Conservation (phyloP, 2,329 filamentous ascomycete species). For the Byssothecium circinans region DNA sequence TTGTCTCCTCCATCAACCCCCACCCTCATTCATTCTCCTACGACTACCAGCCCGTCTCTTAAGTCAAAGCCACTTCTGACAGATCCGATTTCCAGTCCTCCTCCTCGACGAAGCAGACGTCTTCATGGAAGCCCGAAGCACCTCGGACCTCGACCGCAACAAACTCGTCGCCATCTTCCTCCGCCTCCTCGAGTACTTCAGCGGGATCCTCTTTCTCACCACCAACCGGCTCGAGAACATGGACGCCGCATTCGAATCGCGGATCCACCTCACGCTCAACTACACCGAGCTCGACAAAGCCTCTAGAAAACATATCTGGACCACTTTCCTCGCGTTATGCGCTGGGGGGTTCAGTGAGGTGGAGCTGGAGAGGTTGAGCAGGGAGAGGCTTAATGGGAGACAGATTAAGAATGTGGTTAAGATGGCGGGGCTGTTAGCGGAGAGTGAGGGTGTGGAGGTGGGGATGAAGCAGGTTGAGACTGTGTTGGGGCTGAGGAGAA, state of each 20-base stretch:
- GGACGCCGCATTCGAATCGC: conserved; percentile 50
- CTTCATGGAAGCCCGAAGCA: conserved; percentile 59
- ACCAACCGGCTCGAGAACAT: conserved; percentile 66
- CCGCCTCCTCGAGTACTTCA: conserved; percentile 82
- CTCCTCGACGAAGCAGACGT: conserved; percentile 74
- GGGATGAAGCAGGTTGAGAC: conserved; percentile 13
- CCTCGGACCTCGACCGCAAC: conserved; percentile 79
- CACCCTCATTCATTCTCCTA: too few species aligned
- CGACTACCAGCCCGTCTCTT: too few species aligned
- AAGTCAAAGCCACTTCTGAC: not conserved
- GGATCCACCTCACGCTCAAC: conserved; percentile 49
- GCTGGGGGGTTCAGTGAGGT: conserved; percentile 23
- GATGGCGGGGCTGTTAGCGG: conserved; percentile 10
- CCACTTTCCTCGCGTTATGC: conserved; percentile 9
- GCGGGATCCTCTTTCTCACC: conserved; percentile 83
- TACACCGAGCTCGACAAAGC: conserved; percentile 46
- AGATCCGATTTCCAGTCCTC: conserved; percentile 40
- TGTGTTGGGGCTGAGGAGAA: conserved; percentile 12
- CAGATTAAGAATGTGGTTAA: conserved; percentile 47
- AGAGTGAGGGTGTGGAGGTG: conserved; percentile 8
- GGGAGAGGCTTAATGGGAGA: conserved; percentile 42
- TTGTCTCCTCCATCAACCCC: not conserved
- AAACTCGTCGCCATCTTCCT: conserved; percentile 85
- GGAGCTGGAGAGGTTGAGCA: conserved; percentile 28
- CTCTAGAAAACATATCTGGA: conserved; percentile 47